Evolutionary conservation across 768 basidiomycete genomes (phyloP), one percentile per base, ranked within the genome.

Genomic region (Boletus speciosus): DNA sequence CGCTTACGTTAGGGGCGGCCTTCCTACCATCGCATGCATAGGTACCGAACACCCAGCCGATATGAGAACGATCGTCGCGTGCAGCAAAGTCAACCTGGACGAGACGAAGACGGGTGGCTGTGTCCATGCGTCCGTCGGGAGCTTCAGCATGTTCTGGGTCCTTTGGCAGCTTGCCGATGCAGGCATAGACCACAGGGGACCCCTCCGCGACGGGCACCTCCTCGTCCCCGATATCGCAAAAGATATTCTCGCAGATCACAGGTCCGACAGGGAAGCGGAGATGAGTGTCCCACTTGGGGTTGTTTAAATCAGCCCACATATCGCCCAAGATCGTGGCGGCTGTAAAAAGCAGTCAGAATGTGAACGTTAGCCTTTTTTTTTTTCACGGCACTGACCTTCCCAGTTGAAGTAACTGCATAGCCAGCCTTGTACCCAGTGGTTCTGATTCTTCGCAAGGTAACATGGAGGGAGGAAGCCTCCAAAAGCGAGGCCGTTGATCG

Each of bases 231-330:
- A 32, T 4, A 19, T 43, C 50, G 23, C 41, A 31, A n/a, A 43
- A 44, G n/a, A 51, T 51, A n/a, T 35, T 43, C 50, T 51, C 50
- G 41, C 50, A 51, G 32, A 51, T 51, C 16, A 51, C 50, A n/a
- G 50, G 44, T 15, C 50, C 41, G 8, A 14, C 7, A 14, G 41
- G 50, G 32, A 51, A 51, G 9, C 21, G 1, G 34, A 51, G 41
- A 10, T 51, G 40, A 4, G 12, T 25, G 31, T 51, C 41, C 50
- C 50, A 51, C 41, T 51, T 43, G 5, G 50, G 50, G 16, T 15
- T 27, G 7, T 44, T 51, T 15, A 32, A 32, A 11, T 43, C 40
- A 10, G 15, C 12, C 50, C 50, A 51, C 25, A 51, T 51, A 19
- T 51, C 41, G 4, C 50, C 50, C n/a, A 51, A 23, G 15, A 51